Base-by-base conservation (phyloP, 2,329 filamentous ascomycete genomes). In the Exophiala oligosperma region DNA sequence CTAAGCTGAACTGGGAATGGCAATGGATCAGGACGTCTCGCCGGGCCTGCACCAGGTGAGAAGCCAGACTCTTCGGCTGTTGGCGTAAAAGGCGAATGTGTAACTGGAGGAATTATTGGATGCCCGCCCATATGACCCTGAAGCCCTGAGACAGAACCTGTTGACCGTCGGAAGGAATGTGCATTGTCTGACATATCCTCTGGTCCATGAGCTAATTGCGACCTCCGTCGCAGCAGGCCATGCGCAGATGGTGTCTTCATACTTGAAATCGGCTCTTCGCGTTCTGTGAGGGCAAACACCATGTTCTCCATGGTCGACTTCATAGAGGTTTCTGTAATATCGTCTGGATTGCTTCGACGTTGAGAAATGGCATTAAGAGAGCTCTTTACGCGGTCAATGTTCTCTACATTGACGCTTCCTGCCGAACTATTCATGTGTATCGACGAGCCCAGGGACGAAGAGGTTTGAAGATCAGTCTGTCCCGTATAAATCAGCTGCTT, bases 231-330 rank as follows among this genome's bases (percentile, higher is more conserved):
- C 21, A 37, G 24, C 32, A 60, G 53, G 12, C 37, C 43, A 32
- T 48, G 48, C 32, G 38, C 54, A 28, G 49, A 21, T 9, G 54
- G 60, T 4, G 54, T 53, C 23, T 37, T 57, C 52, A 47, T 14
- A 12, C 41, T 47, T 12, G 51, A 7, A 5, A 32, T 21, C 2
- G 48, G 71, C 26, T 76, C 74, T 49, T 77, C 73, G 21, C 69
- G 68, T 44, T 73, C 73, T 51, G 85, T 75, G 28, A 86, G 72
- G 57, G 81, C 76, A 63, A 85, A 81, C 12, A 86, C 83, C 83
- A 85, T 85, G 8, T 76, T 77, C 60, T 77, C 77, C 73, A 84
- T 80, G 24, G 78, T 77, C n/a, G 73, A 58, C n/a, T 43, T 51
- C 49, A 56, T 55, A 8, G 55, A 56, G 28, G 70, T 52, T 52